Evolutionary conservation across 768 basidiomycete genomes (phyloP).

Genomic region (Pholiota conissans): DNA sequence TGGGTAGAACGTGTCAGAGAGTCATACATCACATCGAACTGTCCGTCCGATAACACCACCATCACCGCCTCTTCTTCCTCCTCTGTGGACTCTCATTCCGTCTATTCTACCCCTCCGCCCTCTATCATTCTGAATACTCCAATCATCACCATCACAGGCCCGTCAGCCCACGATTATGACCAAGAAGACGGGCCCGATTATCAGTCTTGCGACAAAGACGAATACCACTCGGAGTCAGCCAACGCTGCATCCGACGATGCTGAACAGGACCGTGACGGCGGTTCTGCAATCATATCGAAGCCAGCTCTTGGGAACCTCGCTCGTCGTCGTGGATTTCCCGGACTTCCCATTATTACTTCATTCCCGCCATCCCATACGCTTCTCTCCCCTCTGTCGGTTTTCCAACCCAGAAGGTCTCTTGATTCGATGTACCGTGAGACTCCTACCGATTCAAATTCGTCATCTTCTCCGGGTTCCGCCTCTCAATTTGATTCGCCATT

Average conservation of each 20-base stretch:
- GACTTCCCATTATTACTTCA: constrained; percentile 1
- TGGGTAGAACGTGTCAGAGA: neutral
- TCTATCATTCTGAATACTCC: neutral
- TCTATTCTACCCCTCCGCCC: neutral
- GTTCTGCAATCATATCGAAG: neutral
- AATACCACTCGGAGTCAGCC: neutral
- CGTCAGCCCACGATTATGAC: neutral
- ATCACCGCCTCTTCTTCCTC: constrained; percentile 1
- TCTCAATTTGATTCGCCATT: neutral
- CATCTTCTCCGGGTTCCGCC: neutral
- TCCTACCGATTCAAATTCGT: neutral
- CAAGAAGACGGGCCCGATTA: neutral
- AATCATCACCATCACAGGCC: constrained; percentile 1
- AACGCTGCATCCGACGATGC: neutral
- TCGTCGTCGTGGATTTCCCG: constrained; percentile 4
- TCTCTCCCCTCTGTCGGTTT: neutral
- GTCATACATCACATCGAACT: neutral
- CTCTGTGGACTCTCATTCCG: constrained; percentile 2
- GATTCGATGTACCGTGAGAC: neutral
- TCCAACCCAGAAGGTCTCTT: neutral
- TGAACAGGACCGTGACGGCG: neutral
- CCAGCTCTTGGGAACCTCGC: neutral
- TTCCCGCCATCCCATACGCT: neutral
- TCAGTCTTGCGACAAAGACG: neutral
- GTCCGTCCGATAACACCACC: neutral